Evolutionary conservation across 495 filamentous ascomycete species (phyloP), one percentile per base, ranked within the genome.

Genomic region (Neurospora sp.): DNA sequence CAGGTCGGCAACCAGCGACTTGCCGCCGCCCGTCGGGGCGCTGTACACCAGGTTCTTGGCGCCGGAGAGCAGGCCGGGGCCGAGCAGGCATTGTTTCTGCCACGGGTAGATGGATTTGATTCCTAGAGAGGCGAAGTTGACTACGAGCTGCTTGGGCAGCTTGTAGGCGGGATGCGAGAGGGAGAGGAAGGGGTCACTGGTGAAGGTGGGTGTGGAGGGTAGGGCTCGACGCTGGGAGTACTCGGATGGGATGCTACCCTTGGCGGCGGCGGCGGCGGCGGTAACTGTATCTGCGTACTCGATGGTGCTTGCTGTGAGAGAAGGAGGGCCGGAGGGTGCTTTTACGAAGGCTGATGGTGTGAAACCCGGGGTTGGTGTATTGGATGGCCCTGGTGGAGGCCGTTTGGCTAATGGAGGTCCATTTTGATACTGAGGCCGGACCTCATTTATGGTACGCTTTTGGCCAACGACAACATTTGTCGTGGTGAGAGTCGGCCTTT

Each of bases 21-120:
- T 95, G 37, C 93, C 93, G 42, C 91, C 92, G 6, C 92, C 92
- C 1, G 92, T 94, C 9, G 93, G 93, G n/a, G 93, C 93, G 9
- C 90, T 92, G 78, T 96, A 95, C 41, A 95, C 90, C 20, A 96
- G 80, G 74, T 94, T 93, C 61, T 84, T 87, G 68, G 89, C 82
- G 22, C 92, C 92, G 12, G 81, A 75, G 3, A 96, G 80, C 17
- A 94, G 82, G 8, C 92, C 93, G 2, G 86, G 87, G 1, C 89
- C 87, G 42, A 92, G 80, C 20, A 95, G 82, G 77, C 93, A 96
- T 39, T 90, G 89, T n/a, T 90, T 89, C 80, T 95, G 93, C 93
- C 93, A 95, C 3, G 90, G 88, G 76, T 94, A 94, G 73, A 94
- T 94, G 71, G 80, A 85, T 35, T 81, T 85, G 53, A 95, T 90